Base-by-base conservation (phyloP, 176 grass and related monocot genomes). In the Avena sativa region DNA sequence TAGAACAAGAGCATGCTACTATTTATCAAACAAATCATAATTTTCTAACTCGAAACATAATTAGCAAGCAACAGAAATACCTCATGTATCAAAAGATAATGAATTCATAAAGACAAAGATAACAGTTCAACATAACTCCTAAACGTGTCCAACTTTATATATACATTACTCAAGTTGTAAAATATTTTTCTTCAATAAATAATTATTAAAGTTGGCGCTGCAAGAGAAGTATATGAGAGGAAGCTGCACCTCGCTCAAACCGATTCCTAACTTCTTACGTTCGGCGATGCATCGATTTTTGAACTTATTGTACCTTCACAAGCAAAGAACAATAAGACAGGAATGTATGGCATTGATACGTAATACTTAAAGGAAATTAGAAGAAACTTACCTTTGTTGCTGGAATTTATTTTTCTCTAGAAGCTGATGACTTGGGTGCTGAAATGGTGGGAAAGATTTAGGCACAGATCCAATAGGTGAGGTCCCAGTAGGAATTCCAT, bases 371-470 rank as follows among this genome's bases (percentile, higher is more conserved):
- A 78, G 36, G 9, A 6, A n/a, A 34, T 11, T 52, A 81, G 4
- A 86, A 70, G 30, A 25, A 63, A 71, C 83, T 58, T 97, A 99
- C 97, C 95, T 99, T 80, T 99, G 97, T 67, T 93, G 97, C 86
- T 97, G 95, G 81, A 99, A 93, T 77, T 99, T 91, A 93, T 96
- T 99, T 88, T 96, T 92, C 28, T 91, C 94, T 58, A 99, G 76
- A 79, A 99, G 94, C 72, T 94, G 94, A 87, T 90, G 88, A 34
- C 91, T 97, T 64, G 94, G 97, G 81, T 97, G 94, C 85, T 99
- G 97, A 93, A 94, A 94, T 38, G 91, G 91, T 80, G 94, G 94
- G 86, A 96, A 99, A 66, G 90, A 81, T 86, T 99, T 99, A 51
- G 94, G 97, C 80, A 97, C 84, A 12, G 97, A 99, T 81, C 94